Base-by-base conservation (phyloP, 805 yeast species). In the Yarrowia osloensis region DNA sequence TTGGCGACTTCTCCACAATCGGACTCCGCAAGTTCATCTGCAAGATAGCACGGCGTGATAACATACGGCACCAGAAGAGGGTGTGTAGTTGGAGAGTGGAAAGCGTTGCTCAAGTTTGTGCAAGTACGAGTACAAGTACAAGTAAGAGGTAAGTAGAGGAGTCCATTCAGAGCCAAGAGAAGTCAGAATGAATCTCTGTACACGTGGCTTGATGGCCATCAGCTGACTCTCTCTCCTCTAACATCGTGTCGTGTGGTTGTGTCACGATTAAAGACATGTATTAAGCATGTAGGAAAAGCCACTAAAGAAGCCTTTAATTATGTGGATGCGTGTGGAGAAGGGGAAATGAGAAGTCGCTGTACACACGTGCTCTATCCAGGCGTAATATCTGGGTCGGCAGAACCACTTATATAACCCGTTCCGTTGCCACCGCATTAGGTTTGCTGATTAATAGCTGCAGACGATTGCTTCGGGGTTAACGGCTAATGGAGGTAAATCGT, bases 401-500 rank as follows among this genome's bases (percentile, higher is more conserved):
- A n/a, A n/a, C n/a, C 37, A 33, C 37, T 4, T 33, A 12, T 12
- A 13, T 12, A 13, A 33, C 37, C 22, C 42, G 42, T n/a, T n/a
- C 22, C 11, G 46, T 40, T 44, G 54, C 54, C 54, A 47, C 54
- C 13, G 35, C 22, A 47, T 47, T 26, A 26, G n/a, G 52, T 47
- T 47, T 11, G 11, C 17, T 26, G 54, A 47, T 26, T 28, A 12
- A 17, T 46, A 12, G 5, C 42, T 24, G 52, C 52, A 46, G 15
- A 17, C n/a, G 52, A 26, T 46, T 47, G 54, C 54, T 47, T 28
- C 54, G 54, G 54, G 22, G 54, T 28, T 47, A 47, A 47, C 54
- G 54, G 54, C 5, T 28, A 47, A 28, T 17, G 35, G 24, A 22
- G 49, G 49, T 17, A n/a, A 46, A 26, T 31, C 13, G 15, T 24